Evolutionary conservation across 2,329 filamentous ascomycete species (phyloP).

Genomic region (Podosphaera leucotricha): DNA sequence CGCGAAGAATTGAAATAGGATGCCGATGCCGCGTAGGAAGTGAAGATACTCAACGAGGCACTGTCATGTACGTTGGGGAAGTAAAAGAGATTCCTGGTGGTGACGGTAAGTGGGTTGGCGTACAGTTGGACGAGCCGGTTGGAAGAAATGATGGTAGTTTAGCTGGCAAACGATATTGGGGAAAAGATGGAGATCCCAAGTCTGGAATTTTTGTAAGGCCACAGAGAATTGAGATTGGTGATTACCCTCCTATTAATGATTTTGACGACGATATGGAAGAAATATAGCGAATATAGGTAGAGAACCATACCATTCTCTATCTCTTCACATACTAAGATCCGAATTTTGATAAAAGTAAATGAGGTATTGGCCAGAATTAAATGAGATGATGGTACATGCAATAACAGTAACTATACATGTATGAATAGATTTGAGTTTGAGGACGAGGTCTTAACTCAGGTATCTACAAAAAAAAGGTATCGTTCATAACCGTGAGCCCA

Average conservation of each 20-base stretch:
- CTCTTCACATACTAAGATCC: no score
- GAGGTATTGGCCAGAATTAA: no score
- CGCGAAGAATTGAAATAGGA: constrained; percentile 40
- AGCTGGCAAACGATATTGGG: constrained; percentile 43
- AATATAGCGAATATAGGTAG: no score
- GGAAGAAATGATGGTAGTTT: constrained; percentile 67
- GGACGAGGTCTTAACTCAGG: no score
- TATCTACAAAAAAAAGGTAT: no score
- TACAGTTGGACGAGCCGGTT: constrained; percentile 55
- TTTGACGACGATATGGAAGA: constrained; percentile 51
- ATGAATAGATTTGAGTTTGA: no score
- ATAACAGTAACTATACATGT: no score
- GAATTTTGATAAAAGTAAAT: no score
- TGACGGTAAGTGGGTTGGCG: constrained; percentile 44
- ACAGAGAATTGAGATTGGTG: constrained; percentile 53
- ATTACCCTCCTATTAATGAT: constrained; percentile 47
- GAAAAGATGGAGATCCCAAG: constrained; percentile 30
- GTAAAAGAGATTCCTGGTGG: constrained; percentile 50
- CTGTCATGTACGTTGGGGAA: constrained; percentile 44
- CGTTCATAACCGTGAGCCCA: no score
- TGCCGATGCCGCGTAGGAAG: constrained; percentile 40
- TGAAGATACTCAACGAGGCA: constrained; percentile 45
- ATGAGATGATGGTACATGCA: no score
- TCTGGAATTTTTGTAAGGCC: constrained; percentile 59
- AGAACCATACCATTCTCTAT: no score